Percentiles rank a stretch among this genome's conserved stretches.
phyloP scores from a whole-genome alignment of 306 rosid species.

The Pterocarpus santalinus region DNA sequence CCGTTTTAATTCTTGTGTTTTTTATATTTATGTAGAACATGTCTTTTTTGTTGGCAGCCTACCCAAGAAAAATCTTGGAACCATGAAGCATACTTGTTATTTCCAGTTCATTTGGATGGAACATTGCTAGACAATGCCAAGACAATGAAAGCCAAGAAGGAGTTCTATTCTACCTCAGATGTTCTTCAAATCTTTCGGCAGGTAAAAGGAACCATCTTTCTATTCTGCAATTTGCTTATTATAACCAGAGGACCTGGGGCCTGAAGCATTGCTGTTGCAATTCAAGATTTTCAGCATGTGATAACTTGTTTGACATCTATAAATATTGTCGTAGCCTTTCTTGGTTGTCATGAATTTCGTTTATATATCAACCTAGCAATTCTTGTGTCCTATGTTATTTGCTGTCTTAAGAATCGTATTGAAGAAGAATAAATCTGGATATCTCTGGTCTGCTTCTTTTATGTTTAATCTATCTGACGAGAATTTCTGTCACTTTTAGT shows the following conservation, averaged over 20 bases:
- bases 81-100: constrained; percentile 93
- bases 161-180: constrained; percentile 81
- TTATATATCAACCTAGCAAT: constrained; percentile 34
- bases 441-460: constrained; percentile 35
- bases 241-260: not conserved
- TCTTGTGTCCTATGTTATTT: constrained; percentile 15
- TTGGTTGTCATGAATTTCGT: constrained; percentile 14
- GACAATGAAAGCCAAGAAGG: constrained; percentile 83
- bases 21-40: constrained; percentile 37
- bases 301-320: constrained; percentile 16
- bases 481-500: not conserved
- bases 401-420: constrained; percentile 27
- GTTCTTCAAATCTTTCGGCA: constrained; percentile 92
- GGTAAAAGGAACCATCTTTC: constrained; percentile 58
- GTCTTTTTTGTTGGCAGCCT: constrained; percentile 63
- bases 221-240: constrained; percentile 5
- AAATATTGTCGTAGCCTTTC: not conserved
- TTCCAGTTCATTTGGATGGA: constrained; percentile 99
- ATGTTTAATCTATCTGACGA: not conserved
- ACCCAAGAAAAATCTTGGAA: constrained; percentile 88
- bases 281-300: not conserved
- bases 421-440: constrained; percentile 29
- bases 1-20: constrained; percentile 25
- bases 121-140: constrained; percentile 91
- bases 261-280: constrained; percentile 12